phyloP scores from a whole-genome alignment of 371 early-diverging fungal genomes.

The Blakeslea trispora region DNA sequence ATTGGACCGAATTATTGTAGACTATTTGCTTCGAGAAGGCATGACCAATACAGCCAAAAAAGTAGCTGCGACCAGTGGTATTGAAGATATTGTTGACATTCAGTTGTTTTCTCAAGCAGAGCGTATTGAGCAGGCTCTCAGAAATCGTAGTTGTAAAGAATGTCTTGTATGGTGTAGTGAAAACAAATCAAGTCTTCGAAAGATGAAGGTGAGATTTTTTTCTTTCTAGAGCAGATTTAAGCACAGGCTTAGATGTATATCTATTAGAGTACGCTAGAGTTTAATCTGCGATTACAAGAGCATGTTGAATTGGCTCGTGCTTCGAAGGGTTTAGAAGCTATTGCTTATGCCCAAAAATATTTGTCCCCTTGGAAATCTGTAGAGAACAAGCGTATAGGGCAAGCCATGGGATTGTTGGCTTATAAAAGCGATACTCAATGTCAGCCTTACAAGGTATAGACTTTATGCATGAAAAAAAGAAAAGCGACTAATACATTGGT shows the following conservation, averaged over 20 bases:
- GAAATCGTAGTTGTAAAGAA: constrained; percentile 76
- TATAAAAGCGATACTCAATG: constrained; percentile 76
- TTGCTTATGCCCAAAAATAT: constrained; percentile 83
- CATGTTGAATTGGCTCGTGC: constrained; percentile 83
- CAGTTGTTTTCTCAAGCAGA: constrained; percentile 83
- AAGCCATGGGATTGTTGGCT: constrained; percentile 87
- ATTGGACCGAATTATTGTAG: constrained; percentile 85
- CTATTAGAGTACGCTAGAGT: constrained; percentile 87
- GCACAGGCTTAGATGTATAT: too few species aligned
- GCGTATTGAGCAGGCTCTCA: constrained; percentile 77
- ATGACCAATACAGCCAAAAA: constrained; percentile 73
- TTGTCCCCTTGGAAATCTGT: constrained; percentile 73
- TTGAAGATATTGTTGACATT: constrained; percentile 85
- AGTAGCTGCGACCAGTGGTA: constrained; percentile 62
- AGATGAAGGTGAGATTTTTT: constrained; percentile 43
- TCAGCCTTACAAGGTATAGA: constrained; percentile 68
- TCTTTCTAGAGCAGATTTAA: too few species aligned
- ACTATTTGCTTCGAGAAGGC: constrained; percentile 90
- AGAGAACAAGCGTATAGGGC: constrained; percentile 74
- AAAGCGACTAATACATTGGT: too few species aligned
- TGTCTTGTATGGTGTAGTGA: constrained; percentile 93
- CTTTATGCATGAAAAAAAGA: too few species aligned
- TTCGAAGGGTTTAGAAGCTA: constrained; percentile 69
- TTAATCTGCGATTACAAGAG: constrained; percentile 91
- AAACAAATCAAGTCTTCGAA: constrained; percentile 82